phyloP scores from a whole-genome alignment of 352 stramenopile species.

The Globisporangium splendens region DNA sequence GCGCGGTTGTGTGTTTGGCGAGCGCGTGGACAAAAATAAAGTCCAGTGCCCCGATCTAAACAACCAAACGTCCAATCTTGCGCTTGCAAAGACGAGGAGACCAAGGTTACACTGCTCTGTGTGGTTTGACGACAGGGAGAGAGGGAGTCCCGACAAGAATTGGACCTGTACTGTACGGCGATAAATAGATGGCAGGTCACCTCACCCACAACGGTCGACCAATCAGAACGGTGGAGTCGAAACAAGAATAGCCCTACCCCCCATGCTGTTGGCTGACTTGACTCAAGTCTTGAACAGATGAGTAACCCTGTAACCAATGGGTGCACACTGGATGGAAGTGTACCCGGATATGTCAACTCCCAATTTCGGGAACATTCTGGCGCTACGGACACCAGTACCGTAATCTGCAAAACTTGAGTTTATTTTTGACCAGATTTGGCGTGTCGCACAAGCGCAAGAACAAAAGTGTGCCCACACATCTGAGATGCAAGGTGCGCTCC shows the following conservation, averaged over 20 bases:
- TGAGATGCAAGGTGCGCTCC: constrained; percentile 1
- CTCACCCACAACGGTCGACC: not conserved
- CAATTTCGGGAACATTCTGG: constrained; percentile 6
- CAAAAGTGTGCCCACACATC: not conserved
- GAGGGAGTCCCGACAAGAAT: not conserved
- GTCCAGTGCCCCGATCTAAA: constrained; percentile 8
- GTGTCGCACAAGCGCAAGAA: not conserved
- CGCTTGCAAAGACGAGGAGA: too few species aligned
- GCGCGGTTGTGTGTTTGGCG: constrained; percentile 5
- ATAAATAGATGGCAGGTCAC: not conserved
- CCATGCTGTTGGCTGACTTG: too few species aligned
- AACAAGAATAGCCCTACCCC: not conserved
- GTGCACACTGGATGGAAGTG: not conserved
- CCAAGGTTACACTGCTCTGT: too few species aligned
- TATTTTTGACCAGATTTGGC: not conserved
- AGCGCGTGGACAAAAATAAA: constrained; percentile 13
- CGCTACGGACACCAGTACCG: not conserved
- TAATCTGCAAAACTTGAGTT: not conserved
- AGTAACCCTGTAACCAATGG: not conserved
- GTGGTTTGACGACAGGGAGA: too few species aligned
- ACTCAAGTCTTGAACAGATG: too few species aligned
- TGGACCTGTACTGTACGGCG: not conserved
- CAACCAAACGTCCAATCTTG: constrained; percentile 4
- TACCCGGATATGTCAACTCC: not conserved
- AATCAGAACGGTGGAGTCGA: not conserved